These are phyloP conservation scores for Penicillium arizonense DNA, from an alignment of 495 filamentous ascomycete genomes.

Conservation along the genomic window DNA sequence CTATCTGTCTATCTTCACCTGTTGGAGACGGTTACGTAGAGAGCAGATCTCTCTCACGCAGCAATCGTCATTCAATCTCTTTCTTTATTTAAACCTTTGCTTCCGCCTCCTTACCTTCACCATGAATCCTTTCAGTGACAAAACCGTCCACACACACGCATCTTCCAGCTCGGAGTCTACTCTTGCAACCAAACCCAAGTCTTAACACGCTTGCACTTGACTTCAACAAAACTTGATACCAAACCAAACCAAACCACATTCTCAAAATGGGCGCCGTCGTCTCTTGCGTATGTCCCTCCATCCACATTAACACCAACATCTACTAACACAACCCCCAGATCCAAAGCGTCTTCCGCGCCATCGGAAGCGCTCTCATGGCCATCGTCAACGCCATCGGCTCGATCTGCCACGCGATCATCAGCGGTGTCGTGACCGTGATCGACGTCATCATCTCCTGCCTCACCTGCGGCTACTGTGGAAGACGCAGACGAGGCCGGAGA, in stretches of 20 bases:
- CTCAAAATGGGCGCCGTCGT: constrained; percentile 90
- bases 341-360: constrained; percentile 71
- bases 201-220: constrained; percentile 2
- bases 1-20: constrained; percentile 1
- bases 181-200: constrained; percentile 17
- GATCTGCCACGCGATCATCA: constrained; percentile 76
- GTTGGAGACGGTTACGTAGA: constrained; percentile 6
- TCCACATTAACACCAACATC: background rate
- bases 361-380: constrained; percentile 80
- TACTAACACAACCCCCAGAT: constrained; percentile 55
- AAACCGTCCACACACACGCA: constrained; percentile 30
- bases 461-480: constrained; percentile 68
- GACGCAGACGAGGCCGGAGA: constrained; percentile 31
- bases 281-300: constrained; percentile 75
- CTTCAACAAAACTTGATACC: constrained; percentile 6
- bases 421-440: constrained; percentile 74
- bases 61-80: background rate
- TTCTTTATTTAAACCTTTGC: constrained; percentile 12
- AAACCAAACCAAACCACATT: background rate
- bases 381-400: constrained; percentile 78
- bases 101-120: background rate
- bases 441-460: constrained; percentile 83
- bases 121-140: constrained; percentile 38
- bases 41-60: background rate
- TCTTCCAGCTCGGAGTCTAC: constrained; percentile 25